These are phyloP conservation scores for Dichotomopilus funicola DNA, from an alignment of 2,329 filamentous ascomycete genomes.

Conservation along the genomic window DNA sequence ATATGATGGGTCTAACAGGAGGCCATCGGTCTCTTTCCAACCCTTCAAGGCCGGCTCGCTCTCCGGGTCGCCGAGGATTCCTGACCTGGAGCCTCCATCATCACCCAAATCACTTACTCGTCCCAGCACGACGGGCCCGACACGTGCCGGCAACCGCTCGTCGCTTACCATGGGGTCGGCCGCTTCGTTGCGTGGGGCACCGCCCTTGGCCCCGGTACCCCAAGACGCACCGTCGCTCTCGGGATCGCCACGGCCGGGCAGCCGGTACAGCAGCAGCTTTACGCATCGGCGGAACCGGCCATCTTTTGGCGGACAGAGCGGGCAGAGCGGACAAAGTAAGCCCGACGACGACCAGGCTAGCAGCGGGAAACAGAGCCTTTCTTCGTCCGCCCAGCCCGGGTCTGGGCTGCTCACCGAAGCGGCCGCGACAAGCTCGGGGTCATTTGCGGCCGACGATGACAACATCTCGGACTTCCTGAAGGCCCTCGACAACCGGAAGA, in stretches of 20 bases:
- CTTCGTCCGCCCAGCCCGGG: slow-evolving; percentile 67
- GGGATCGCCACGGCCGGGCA: slow-evolving; percentile 75
- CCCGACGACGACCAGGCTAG: slow-evolving; percentile 67
- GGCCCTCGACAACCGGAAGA: slow-evolving; percentile 79
- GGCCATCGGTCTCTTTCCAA: slow-evolving; percentile 83
- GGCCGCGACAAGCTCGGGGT: slow-evolving; percentile 61
- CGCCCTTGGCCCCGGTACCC: slow-evolving; percentile 43
- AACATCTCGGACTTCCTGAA: slow-evolving; percentile 93
- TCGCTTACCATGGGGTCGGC: slow-evolving; percentile 72
- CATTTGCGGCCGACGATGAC: slow-evolving; percentile 71
- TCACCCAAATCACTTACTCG: slow-evolving; percentile 50
- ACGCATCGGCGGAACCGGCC: slow-evolving; percentile 73
- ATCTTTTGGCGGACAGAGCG: slow-evolving; percentile 57
- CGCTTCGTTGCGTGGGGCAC: slow-evolving; percentile 61
- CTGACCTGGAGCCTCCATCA: slow-evolving; percentile 45
- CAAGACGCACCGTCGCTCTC: slow-evolving; percentile 63
- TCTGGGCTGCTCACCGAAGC: slow-evolving; percentile 69
- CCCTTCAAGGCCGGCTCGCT: slow-evolving; percentile 94
- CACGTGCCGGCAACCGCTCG: slow-evolving; percentile 60
- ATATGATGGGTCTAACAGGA: slow-evolving; percentile 52
- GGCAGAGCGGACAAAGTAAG: slow-evolving; percentile 44
- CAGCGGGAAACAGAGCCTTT: slow-evolving; percentile 72
- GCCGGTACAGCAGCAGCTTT: slow-evolving; percentile 90
- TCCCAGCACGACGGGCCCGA: slow-evolving; percentile 41
- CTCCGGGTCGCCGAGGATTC: slow-evolving; percentile 69